A percentile compares a stretch with the other conserved stretches of the same genome.
phyloP scores from a whole-genome alignment of 306 rosid species.

The Ochetophila trinervis region DNA sequence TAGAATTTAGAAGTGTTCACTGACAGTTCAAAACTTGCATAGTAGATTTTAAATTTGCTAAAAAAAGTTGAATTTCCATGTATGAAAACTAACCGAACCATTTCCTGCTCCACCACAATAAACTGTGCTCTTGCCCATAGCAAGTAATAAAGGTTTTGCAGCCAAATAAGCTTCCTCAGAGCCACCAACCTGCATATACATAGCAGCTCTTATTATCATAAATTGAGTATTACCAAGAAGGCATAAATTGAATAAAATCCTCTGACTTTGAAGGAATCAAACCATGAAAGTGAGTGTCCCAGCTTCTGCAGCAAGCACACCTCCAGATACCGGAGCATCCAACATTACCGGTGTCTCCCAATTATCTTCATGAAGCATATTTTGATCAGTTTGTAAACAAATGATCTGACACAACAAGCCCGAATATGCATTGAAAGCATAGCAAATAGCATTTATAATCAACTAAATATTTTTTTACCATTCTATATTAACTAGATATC shows the following conservation, averaged over 20 bases:
- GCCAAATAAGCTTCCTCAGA: slow-evolving; percentile 68
- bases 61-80: slow-evolving; percentile 8
- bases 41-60: neutral
- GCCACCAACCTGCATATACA: slow-evolving; percentile 77
- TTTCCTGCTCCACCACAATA: slow-evolving; percentile 87
- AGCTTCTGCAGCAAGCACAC: slow-evolving; percentile 92
- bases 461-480: no score
- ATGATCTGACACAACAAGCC: slow-evolving; percentile 4
- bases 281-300: slow-evolving; percentile 95
- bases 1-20: no score
- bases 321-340: slow-evolving; percentile 99
- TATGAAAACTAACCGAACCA: slow-evolving; percentile 78
- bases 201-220: slow-evolving; percentile 25
- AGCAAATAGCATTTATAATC: no score
- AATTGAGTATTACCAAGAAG: slow-evolving; percentile 3
- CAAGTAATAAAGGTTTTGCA: slow-evolving; percentile 61
- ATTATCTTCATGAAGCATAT: slow-evolving; percentile 37
- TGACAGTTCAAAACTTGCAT: no score
- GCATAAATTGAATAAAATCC: neutral
- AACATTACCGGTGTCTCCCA: slow-evolving; percentile 56
- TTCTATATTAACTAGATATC: no score
- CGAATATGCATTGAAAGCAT: slow-evolving; percentile 15
- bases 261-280: slow-evolving; percentile 10
- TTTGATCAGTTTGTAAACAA: slow-evolving; percentile 21
- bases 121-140: slow-evolving; percentile 83